Evolutionary conservation across 768 basidiomycete genomes (phyloP).

Genomic region (Trametes cinnabarina): DNA sequence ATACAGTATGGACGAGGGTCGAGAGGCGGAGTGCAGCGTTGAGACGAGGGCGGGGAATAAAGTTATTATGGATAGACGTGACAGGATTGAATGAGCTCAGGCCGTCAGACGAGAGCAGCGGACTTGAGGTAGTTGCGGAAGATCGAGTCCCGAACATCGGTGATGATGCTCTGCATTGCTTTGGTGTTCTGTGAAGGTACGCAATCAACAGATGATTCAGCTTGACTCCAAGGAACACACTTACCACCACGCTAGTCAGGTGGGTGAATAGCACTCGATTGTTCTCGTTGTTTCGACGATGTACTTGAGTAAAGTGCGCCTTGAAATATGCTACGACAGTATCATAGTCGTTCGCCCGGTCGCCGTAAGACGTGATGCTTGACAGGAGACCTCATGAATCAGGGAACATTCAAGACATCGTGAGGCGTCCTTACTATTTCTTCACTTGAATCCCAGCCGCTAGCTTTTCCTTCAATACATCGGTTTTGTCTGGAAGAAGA

Average conservation of each 20-base stretch:
- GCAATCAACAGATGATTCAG: no score
- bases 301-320: conserved; percentile 79
- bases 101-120: conserved; percentile 36
- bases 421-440: conserved; percentile 65
- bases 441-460: conserved; percentile 66
- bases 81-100: not conserved
- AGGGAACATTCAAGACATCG: not conserved
- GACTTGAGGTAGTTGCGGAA: conserved; percentile 38
- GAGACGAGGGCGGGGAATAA: conserved; percentile 4
- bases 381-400: not conserved
- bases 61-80: conserved; percentile 3
- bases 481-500: conserved; percentile 62
- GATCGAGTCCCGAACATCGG: conserved; percentile 48
- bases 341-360: conserved; percentile 68
- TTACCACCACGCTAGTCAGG: conserved; percentile 77
- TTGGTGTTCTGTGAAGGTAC: conserved; percentile 64
- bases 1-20: conserved; percentile 6
- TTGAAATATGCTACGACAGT: conserved; percentile 76
- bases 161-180: conserved; percentile 80
- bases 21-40: not conserved
- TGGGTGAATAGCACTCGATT: conserved; percentile 66
- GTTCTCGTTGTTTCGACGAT: conserved; percentile 59
- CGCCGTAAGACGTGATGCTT: conserved; percentile 76
- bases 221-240: no score
- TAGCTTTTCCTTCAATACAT: conserved; percentile 71